phyloP scores from a whole-genome alignment of 441 rosid genomes.

The Mallotus japonicus region DNA sequence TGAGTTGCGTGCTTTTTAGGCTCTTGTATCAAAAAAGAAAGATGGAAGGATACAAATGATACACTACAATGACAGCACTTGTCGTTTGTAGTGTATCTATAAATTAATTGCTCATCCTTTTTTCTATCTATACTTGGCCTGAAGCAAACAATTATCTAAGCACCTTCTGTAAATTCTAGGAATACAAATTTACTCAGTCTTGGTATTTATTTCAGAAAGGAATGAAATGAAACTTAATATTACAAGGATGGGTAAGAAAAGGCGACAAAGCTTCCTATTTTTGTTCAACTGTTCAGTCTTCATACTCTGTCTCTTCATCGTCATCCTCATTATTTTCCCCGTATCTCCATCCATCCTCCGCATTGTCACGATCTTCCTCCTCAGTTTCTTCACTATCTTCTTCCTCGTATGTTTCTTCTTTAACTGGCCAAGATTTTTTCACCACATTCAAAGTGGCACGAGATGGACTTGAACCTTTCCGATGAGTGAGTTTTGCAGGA shows the following conservation, averaged over 20 bases:
- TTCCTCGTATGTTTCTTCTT: conserved; percentile 60
- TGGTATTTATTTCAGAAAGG: neutral
- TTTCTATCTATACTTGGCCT: no score
- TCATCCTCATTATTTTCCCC: conserved; percentile 72
- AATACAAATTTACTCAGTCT: neutral
- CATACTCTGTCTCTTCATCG: conserved; percentile 91
- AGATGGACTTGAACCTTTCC: conserved; percentile 60
- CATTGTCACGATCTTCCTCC: conserved; percentile 67
- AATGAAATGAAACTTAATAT: neutral
- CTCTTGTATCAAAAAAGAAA: no score
- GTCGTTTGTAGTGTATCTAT: no score
- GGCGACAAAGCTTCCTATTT: neutral
- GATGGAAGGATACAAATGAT: no score
- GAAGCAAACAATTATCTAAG: no score
- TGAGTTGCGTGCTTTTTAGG: no score
- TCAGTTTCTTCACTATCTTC: conserved; percentile 92
- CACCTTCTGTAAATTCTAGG: neutral
- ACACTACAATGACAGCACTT: no score
- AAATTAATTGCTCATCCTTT: no score
- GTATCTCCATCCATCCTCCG: conserved; percentile 80
- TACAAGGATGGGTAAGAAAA: neutral
- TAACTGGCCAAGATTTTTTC: conserved; percentile 59
- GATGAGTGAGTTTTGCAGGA: conserved; percentile 45
- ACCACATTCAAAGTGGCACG: conserved; percentile 42
- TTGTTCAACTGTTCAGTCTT: conserved; percentile 43